Evolutionary conservation across 2,329 filamentous ascomycete species (phyloP), one percentile per base, ranked within the genome.

Genomic region (Ceratocystis lukuohia): DNA sequence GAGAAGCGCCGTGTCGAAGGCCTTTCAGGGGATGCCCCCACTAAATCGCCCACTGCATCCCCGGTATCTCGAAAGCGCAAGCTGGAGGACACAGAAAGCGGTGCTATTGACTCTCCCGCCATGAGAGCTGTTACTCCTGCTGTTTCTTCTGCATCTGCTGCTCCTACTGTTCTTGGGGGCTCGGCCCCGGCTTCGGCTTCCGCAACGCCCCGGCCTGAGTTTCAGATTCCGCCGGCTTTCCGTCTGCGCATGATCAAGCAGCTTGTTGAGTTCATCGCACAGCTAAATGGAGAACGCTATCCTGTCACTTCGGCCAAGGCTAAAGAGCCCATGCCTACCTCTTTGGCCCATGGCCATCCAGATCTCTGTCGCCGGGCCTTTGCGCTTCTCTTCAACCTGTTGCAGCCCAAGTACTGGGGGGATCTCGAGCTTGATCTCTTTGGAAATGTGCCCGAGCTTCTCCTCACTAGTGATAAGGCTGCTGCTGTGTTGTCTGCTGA

Each of bases 351-450:
- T 46, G 57, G 64, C 17, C 67, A 68, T 10, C 59, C 67, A 8
- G 67, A 68, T 48, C 65, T 66, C 25, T 75, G 78, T 74, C 90
- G 88, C 75, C 96, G 91, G 75, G 88, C 91, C 1, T 84, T 97
- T 71, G 80, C 86, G 22, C 80, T 97, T 63, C 80, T 99, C 22
- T 84, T 89, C 70, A 91, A 94, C 71, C 82, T 99, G 46, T 80
- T 99, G 28, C 91, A 93, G 67, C 87, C 90, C 17, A 85, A 88
- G 46, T 91, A 92, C 72, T 99, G 94, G 95, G 88, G 86, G 45
- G 92, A 97, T 72, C 79, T 96, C 44, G 91, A 96, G 62, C 82
- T 97, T 22, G 93, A 97, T 71, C 80, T 97, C 70, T 94, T 96
- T 71, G 67, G 65, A 2, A 95, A 94, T 71, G 88, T 93, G 66